Evolutionary conservation across 352 stramenopile species (phyloP), one percentile per base, ranked within the genome.

Genomic region (Globisporangium barbulae): DNA sequence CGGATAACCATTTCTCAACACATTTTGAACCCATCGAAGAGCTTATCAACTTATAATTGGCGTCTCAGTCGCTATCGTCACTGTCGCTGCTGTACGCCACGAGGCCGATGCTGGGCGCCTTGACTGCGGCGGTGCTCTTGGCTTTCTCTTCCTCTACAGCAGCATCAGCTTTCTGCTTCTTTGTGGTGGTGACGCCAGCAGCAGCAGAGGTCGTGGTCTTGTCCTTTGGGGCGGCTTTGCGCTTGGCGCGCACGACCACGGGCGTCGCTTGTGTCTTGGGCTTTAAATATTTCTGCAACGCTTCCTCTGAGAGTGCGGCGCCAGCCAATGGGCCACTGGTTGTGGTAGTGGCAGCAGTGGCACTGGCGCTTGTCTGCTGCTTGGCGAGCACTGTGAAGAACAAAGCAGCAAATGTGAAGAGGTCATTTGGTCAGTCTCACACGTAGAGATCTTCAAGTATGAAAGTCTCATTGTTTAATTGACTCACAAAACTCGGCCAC

Each of bases 21-120:
- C 9, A 41, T 41, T 15, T 17, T 41, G 35, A 41, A 41, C 35
- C 35, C 35, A 41, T 28, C 28, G 13, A 64, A 9, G n/a, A 35
- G n/a, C 42, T 56, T 42, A 5, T 42, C 35, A 45, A 15, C 5
- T 8, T 9, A 45, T 15, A n/a, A 45, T n/a, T 13, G 4, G 13
- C 39, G 4, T 17, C 52, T 49, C 63, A 69, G 2, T 72, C 67
- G 55, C 69, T 85, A 47, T 89, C 82, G 49, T 89, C 82, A 65
- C 82, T 93, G 53, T 88, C 83, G 56, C 81, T 89, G n/a, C 69
- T 70, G 55, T 93, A 93, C 15, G 68, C 83, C 52, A 90, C 83
- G 13, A 88, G 65, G 1, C 76, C 75, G 19, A 89, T 62, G 42
- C 30, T 60, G 19, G 37, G 9, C 15, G 48, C 7, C 13, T 4